Base-by-base conservation (phyloP, 305 asterid genomes). In the Fraxinus albicans region DNA sequence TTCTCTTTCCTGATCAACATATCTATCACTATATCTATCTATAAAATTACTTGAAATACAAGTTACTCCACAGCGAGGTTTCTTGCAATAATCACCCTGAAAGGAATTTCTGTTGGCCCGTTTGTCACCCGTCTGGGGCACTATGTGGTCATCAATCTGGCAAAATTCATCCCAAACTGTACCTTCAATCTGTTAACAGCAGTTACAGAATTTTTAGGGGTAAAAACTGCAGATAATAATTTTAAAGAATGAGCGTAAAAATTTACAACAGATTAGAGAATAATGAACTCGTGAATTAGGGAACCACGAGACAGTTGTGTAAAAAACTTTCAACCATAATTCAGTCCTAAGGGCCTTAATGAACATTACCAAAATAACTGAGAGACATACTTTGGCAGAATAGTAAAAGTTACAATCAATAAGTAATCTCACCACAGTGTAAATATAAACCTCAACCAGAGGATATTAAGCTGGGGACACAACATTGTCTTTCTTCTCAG, bases 131-230 rank as follows among this genome's bases (percentile, higher is more conserved):
- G 89, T 87, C 86, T 85, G 88, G 42, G 97, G 97, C 65, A 90
- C 96, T 84, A 87, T 86, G 87, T 90, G 96, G 84, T 92, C 98
- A 82, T 87, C 96, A 60, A 86, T 80, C 80, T 50, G 87, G 85
- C 86, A 88, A 86, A 89, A 83, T 60, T 91, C 97, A 87, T 90
- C 94, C 96, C 97, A 91, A 75, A 65, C 86, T 23, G 84, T 81
- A 83, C 85, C 94, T 84, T 87, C 95, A 80, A 91, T 84, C 98
- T 90, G 95, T 72, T 77, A 90, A 86, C 82, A 93, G 75, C 89
- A 89, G 86, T 84, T 79, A 87, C 87, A 89, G 72, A 88, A 83
- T 77, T 83, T 90, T 72, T 88, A 89, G 92, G 87, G 78, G 85
- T 83, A 82, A 83, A 74, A 80, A 82, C 87, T 87, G 87, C 90